Conservation (phyloP, 1,284 basidiomycete species). For the Tilletia caries region DNA sequence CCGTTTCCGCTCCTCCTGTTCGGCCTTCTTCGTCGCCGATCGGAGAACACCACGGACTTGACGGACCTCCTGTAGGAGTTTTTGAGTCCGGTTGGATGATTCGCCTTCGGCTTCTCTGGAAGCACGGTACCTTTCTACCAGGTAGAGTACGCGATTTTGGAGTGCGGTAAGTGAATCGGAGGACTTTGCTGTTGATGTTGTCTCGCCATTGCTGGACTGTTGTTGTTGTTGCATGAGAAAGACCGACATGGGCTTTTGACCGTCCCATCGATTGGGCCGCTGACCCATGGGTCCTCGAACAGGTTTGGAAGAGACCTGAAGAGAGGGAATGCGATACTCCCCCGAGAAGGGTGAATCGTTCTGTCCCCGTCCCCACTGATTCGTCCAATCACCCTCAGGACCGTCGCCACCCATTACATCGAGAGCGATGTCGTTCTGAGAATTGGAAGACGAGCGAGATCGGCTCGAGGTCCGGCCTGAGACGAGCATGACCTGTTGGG, state of each 20-base stretch:
- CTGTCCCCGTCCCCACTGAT: not conserved
- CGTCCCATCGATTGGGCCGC: constrained; percentile 26
- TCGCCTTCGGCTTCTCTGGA: not conserved
- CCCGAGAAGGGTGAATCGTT: constrained; percentile 16
- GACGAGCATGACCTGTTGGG: not conserved
- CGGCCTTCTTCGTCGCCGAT: not conserved
- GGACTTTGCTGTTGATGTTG: not conserved
- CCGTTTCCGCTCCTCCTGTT: not conserved
- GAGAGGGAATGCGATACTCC: constrained; percentile 16
- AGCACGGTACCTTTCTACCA: not conserved
- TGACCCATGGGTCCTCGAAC: constrained; percentile 24
- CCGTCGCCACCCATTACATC: constrained; percentile 4
- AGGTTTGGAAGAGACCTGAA: constrained; percentile 22
- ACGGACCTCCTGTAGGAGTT: not conserved
- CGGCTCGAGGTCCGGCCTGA: constrained; percentile 13
- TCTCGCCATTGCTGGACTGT: not conserved
- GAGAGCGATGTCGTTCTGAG: constrained; percentile 21
- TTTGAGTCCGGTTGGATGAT: not conserved
- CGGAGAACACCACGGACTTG: constrained; percentile 1
- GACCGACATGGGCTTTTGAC: constrained; percentile 21
- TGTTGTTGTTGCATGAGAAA: constrained; percentile 3
- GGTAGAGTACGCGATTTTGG: not conserved
- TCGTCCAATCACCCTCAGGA: not conserved
- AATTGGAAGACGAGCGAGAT: constrained; percentile 16
- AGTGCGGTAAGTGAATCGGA: not conserved